Evolutionary conservation across 805 yeast species (phyloP), one percentile per base, ranked within the genome.

Genomic region (Saccharomyces paradoxus): DNA sequence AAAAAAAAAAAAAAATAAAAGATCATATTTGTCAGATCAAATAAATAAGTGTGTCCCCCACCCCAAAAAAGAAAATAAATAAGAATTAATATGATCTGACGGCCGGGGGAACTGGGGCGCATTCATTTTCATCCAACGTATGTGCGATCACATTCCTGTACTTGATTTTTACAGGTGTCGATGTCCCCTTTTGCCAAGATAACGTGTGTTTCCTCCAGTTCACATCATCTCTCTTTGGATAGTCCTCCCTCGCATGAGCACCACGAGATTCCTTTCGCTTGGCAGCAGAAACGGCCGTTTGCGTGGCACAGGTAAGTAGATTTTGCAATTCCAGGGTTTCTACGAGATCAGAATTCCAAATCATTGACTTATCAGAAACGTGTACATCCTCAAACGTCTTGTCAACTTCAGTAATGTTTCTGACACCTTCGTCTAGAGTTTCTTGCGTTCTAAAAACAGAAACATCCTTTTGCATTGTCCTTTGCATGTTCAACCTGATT

Each of bases 201-300:
- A 92, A 77, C 50, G 97, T 80, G 77, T 92, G 99, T 79, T 92
- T 94, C 92, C 89, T 89, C 99, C 99, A 92, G 81, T 90, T 79
- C 54, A 71, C 90, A 72, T 92, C 99, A 71, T 92, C 96, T 83
- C 99, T 89, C 59, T 83, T 84, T 68, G 96, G 97, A 78, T 75
- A 91, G 74, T 92, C 99, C 75, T 92, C 99, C 80, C 98, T 87
- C 56, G 99, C 97, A 71, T 92, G 99, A 50, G 99, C 98, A 78
- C 99, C 99, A 80, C 99, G 89, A 41, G 97, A 90, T 78, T 92
- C 99, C 68, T 80, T 85, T 81, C 99, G 89, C 55, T 89, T 95
- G 59, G 94, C 90, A 52, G 99, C 99, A 59, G 96, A 82, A 61
- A 77, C 77, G 32, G 98, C 98, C 52, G 97, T 91, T 80, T 94